Evolutionary conservation across 2,329 filamentous ascomycete species (phyloP).

Genomic region (Pseudocercospora cruenta): DNA sequence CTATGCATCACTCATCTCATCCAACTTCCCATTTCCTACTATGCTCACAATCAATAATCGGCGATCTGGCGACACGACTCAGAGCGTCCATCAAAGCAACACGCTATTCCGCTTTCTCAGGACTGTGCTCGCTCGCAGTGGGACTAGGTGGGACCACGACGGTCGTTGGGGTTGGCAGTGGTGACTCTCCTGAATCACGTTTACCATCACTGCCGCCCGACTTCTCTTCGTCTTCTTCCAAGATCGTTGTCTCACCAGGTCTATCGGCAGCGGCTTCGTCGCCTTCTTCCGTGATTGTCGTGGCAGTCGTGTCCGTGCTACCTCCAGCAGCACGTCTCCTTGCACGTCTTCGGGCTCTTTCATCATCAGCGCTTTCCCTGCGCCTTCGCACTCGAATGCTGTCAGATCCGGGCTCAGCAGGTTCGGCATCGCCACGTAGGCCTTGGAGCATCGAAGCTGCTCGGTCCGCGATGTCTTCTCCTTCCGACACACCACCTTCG

Average conservation of each 20-base stretch:
- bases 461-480: conserved; percentile 79
- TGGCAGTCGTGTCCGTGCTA: conserved; percentile 39
- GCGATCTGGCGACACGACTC: not conserved
- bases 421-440: conserved; percentile 66
- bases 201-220: not conserved
- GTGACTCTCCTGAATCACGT: conserved; percentile 2
- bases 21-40: not conserved
- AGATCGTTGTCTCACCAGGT: conserved; percentile 3
- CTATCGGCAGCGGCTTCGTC: conserved; percentile 10
- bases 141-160: conserved; percentile 20
- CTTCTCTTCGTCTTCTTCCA: conserved; percentile 5
- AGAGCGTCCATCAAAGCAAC: conserved; percentile 1
- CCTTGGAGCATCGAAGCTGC: conserved; percentile 83
- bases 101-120: not conserved
- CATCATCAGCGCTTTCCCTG: conserved; percentile 77
- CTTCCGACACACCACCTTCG: conserved; percentile 46
- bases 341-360: conserved; percentile 68
- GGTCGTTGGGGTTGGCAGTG: conserved; percentile 14
- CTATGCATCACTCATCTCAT: not conserved
- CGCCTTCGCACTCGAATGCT: conserved; percentile 62
- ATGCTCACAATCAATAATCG: not conserved
- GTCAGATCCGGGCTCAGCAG: conserved; percentile 31
- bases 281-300: conserved; percentile 40
- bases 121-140: conserved; percentile 7
- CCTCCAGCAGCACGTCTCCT: conserved; percentile 46